phyloP scores from a whole-genome alignment of 2,329 filamentous ascomycete genomes.

The Celoporthe dispersa region DNA sequence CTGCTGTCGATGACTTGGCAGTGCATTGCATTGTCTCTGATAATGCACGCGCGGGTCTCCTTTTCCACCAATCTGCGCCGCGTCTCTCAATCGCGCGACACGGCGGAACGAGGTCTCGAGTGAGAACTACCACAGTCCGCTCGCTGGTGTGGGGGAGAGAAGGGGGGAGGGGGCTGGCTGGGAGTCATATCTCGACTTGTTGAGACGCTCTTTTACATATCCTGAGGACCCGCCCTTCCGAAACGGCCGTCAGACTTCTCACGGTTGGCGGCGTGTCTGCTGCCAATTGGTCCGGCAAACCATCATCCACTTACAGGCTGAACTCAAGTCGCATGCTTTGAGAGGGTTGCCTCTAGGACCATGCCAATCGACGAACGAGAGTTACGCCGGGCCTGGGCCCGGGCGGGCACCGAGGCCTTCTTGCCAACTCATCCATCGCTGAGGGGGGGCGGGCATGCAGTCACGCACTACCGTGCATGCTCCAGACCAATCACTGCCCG shows the following conservation, averaged over 20 bases:
- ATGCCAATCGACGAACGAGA: constrained; percentile 11
- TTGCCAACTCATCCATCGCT: constrained; percentile 20
- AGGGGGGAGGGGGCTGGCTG: neutral
- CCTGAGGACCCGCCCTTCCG: constrained; percentile 1
- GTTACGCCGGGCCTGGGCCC: constrained; percentile 9
- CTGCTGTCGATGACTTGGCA: constrained; percentile 15
- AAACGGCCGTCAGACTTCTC: constrained; percentile 7
- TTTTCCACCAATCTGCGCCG: neutral
- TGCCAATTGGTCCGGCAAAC: constrained; percentile 13
- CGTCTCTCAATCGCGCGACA: neutral
- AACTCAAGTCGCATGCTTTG: neutral
- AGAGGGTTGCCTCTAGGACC: neutral
- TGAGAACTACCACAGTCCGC: neutral
- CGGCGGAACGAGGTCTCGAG: neutral
- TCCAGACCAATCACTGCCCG: constrained; percentile 8
- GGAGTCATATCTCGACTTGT: constrained; percentile 11
- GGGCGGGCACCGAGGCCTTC: constrained; percentile 13
- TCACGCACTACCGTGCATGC: constrained; percentile 10
- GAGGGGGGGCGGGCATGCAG: constrained; percentile 12
- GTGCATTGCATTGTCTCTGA: constrained; percentile 24
- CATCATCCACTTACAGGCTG: constrained; percentile 1
- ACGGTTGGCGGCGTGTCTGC: constrained; percentile 11
- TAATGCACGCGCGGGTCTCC: neutral
- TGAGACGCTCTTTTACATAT: neutral
- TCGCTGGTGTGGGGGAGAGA: neutral